These are phyloP conservation scores for Apodospora peruviana DNA, from an alignment of 495 filamentous ascomycete genomes.

Conservation along the genomic window DNA sequence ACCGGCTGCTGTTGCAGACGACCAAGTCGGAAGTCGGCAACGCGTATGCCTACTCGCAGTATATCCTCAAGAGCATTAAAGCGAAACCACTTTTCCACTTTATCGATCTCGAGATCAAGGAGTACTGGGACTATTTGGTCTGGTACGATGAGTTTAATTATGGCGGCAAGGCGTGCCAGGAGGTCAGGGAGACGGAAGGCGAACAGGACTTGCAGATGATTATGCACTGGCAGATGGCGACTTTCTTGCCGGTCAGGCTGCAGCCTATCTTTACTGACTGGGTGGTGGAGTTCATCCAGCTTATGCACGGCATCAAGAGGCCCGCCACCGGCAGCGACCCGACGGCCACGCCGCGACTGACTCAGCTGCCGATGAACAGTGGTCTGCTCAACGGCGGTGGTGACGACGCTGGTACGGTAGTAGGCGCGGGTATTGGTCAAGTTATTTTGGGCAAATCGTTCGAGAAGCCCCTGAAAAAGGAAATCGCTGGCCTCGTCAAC, in stretches of 20 bases:
- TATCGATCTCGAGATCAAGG: constrained; percentile 93
- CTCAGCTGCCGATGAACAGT: constrained; percentile 59
- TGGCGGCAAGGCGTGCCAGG: constrained; percentile 83
- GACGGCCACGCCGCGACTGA: constrained; percentile 63
- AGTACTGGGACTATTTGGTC: constrained; percentile 99
- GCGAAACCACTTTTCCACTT: constrained; percentile 95
- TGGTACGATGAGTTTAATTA: constrained; percentile 99
- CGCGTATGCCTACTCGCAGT: constrained; percentile 93
- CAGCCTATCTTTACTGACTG: constrained; percentile 86
- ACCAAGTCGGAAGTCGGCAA: constrained; percentile 96
- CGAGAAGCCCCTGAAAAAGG: constrained; percentile 84
- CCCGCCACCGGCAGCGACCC: constrained; percentile 45
- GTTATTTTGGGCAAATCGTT: constrained; percentile 69
- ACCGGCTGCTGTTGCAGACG: constrained; percentile 86
- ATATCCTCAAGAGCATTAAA: constrained; percentile 94
- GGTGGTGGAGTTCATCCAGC: constrained; percentile 88
- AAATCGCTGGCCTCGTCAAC: constrained; percentile 69
- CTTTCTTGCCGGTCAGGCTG: constrained; percentile 75
- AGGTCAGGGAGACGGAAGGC: constrained; percentile 76
- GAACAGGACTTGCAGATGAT: constrained; percentile 84
- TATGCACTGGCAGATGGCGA: constrained; percentile 97
- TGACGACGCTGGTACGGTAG: constrained; percentile 51
- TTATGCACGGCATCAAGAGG: constrained; percentile 83
- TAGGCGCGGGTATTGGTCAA: constrained; percentile 50
- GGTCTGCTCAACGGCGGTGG: constrained; percentile 36